Evolutionary conservation across 495 filamentous ascomycete species (phyloP), one percentile per base, ranked within the genome.

Genomic region (Lichina pygmaea): DNA sequence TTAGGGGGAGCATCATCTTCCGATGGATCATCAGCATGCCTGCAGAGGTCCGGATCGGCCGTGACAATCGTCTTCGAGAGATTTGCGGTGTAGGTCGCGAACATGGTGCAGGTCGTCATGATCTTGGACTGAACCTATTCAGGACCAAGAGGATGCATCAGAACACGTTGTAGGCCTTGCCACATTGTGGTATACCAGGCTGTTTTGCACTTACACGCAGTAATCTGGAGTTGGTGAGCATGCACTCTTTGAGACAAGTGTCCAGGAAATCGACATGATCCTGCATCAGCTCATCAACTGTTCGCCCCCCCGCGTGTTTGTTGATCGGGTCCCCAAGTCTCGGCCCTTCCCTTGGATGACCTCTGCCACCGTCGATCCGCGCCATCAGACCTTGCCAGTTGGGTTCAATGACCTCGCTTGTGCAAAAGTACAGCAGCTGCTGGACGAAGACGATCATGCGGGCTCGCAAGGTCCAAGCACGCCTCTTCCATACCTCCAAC

Each of bases 221-320:
- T 7, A 97, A 61, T 59, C 92, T 93, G 45, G 79, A 78, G 56
- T 97, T 93, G 9, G 91, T 95, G 34, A 97, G 68, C 86, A 94
- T 94, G 65, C 91, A 94, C 62, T 94, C 89, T 62, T 95, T 95
- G 46, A 97, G 63, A 58, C 89, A 97, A 10, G 86, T 94, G 54
- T 94, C 89, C 46, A 97, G 59, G 57, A 95, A 95, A 60, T 95
- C 89, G 33, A 97, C 86, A 65, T 97, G 89, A 58, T 95, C 86
- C 59, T 95, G 84, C 89, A 97, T 97, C 54, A 97, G 62, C 57
- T 94, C 83, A 52, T 97, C 89, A 12, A 97, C 91, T 0, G 89
- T 97, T 37, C 85, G 68, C 48, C 15, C 10, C 10, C 10, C 10
- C 2, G 11, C 36, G 10, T 43, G 10, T 6, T 81, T 82, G 42